Base-by-base conservation (phyloP, 352 stramenopile genomes). In the Phytophthora melonis region DNA sequence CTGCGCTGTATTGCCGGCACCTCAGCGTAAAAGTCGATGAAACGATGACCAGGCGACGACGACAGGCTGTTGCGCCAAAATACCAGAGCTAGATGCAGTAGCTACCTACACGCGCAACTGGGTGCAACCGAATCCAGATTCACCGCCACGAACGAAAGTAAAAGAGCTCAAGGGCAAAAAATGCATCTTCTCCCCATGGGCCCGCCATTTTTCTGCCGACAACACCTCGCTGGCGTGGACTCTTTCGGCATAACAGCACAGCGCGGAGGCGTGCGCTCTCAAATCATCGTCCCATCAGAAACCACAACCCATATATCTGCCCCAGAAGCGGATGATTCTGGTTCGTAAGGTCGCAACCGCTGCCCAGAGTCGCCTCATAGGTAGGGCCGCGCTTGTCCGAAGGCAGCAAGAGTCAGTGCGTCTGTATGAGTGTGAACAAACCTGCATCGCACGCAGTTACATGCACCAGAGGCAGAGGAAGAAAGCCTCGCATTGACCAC, bases 291-390 rank as follows among this genome's bases (percentile, higher is more conserved):
- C 27, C 53, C 43, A 49, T 74, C 67, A 69, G 70, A 75, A 58
- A 30, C 34, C 61, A 66, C 68, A 75, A 75, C 68, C 68, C 68
- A 75, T 53, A 25, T 25, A 25, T 61, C 30, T 74, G 68, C 61
- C 23, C 23, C 23, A 74, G 53, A 70, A 74, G 67, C 67, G 67
- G 68, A 70, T 75, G 68, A 75, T 75, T 75, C 68, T 75, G 68
- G 68, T 63, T 70, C 61, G 68, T 57, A 27, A 23, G 4, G 61
- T 74, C 43, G 67, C 65, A 62, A 62, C 25, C 65, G 14, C 34
- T 41, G 34, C 34, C 34, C 8, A 2, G 34, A 41, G 34, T 41
- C 13, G 13, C 34, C 34, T 41, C 34, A 41, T 41, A 41, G 23
- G 23, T n/a, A n/a, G n/a, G n/a, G n/a, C n/a, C n/a, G n/a, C n/a